Conservation (phyloP, 257 asterid species). For the Marsdenia floribunda region DNA sequence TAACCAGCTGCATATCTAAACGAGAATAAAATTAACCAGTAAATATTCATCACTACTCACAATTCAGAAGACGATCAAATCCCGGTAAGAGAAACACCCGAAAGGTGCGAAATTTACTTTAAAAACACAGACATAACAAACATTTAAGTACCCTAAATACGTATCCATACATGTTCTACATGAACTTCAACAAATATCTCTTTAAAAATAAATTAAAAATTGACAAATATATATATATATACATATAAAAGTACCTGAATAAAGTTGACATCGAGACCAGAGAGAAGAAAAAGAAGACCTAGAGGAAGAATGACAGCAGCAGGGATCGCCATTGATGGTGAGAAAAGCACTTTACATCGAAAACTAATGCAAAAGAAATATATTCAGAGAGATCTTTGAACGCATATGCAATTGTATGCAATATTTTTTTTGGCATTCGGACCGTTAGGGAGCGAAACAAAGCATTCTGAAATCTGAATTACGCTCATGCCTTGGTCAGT, state of each 20-base stretch:
- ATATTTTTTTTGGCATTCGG: too few relatives aligned
- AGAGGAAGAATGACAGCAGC: slow-evolving; percentile 63
- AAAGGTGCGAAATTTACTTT: background rate
- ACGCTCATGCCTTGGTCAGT: too few relatives aligned
- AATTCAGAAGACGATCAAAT: background rate
- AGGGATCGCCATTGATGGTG: slow-evolving; percentile 56
- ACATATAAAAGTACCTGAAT: slow-evolving; percentile 47
- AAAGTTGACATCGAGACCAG: slow-evolving; percentile 66
- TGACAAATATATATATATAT: too few relatives aligned
- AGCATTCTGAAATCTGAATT: too few relatives aligned
- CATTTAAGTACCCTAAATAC: background rate
- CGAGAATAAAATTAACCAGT: background rate
- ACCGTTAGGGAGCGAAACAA: too few relatives aligned
- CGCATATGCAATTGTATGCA: too few relatives aligned
- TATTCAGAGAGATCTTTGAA: background rate
- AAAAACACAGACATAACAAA: background rate
- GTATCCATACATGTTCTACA: background rate
- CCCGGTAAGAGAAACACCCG: background rate
- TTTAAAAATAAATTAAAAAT: background rate
- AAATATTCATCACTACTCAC: background rate
- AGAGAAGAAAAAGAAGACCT: slow-evolving; percentile 62
- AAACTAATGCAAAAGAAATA: background rate
- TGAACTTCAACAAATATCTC: background rate
- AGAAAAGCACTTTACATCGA: background rate
- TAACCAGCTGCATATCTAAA: background rate